phyloP scores from a whole-genome alignment of 2,329 filamentous ascomycete species.

The Microdochium trichocladiopsis region DNA sequence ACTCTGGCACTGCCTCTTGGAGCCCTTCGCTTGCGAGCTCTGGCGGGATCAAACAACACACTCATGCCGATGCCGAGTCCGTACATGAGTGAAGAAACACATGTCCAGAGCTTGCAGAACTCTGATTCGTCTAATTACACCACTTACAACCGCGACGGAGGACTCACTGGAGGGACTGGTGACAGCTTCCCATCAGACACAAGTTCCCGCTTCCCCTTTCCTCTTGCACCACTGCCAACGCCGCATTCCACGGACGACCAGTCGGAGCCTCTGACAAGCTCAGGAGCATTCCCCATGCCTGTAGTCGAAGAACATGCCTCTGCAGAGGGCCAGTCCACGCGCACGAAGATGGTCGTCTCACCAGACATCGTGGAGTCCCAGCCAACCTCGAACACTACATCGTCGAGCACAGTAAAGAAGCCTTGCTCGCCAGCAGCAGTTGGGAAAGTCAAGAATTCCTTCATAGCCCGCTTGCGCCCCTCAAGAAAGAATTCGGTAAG shows the following conservation, averaged over 20 bases:
- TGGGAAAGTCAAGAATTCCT: neutral
- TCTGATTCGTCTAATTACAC: conserved; percentile 10
- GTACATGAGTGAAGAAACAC: conserved; percentile 38
- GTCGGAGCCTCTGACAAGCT: neutral
- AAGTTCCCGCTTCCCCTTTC: neutral
- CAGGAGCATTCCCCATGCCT: neutral
- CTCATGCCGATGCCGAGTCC: conserved; percentile 26
- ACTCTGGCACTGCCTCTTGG: neutral
- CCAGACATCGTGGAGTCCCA: neutral
- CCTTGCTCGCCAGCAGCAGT: neutral
- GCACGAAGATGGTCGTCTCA: neutral
- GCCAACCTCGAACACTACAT: neutral
- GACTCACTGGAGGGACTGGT: neutral
- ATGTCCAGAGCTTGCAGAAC: conserved; percentile 38
- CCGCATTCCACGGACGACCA: neutral
- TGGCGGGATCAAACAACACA: neutral
- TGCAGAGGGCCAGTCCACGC: neutral
- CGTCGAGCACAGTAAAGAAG: neutral
- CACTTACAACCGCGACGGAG: neutral
- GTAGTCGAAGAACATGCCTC: neutral
- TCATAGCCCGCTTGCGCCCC: neutral
- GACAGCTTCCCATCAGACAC: neutral
- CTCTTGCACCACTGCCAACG: neutral
- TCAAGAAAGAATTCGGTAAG: neutral
- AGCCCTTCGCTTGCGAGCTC: neutral